These are phyloP conservation scores for Hibiscus tridactylites DNA, from an alignment of 345 rosid genomes.

Conservation along the genomic window DNA sequence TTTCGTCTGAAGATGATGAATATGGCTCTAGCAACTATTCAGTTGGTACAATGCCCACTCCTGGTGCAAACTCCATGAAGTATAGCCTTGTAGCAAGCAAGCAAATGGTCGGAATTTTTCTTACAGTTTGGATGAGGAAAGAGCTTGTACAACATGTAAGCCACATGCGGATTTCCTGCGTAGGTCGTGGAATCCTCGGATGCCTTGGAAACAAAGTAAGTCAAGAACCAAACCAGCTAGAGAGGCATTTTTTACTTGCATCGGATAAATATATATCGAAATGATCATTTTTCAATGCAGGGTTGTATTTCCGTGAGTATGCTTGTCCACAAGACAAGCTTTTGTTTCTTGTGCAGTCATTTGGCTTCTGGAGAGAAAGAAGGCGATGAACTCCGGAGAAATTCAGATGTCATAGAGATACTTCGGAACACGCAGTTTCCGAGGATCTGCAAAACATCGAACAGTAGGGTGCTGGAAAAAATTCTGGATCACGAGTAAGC, in stretches of 20 bases:
- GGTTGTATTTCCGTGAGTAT: constrained; percentile 93
- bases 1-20: constrained; percentile 62
- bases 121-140: constrained; percentile 80
- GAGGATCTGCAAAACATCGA: constrained; percentile 50
- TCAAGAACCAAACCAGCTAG: neutral
- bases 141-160: constrained; percentile 71
- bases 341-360: constrained; percentile 88
- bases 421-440: constrained; percentile 73
- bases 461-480: constrained; percentile 47
- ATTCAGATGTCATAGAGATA: constrained; percentile 68
- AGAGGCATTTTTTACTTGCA: neutral
- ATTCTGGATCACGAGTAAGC: constrained; percentile 82
- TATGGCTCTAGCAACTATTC: constrained; percentile 32
- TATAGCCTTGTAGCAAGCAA: constrained; percentile 74
- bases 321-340: constrained; percentile 70
- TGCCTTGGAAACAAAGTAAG: constrained; percentile 89
- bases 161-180: constrained; percentile 63
- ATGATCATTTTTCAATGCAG: constrained; percentile 33
- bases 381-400: constrained; percentile 84
- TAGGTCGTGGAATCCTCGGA: constrained; percentile 85
- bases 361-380: constrained; percentile 97
- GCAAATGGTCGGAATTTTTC: constrained; percentile 96
- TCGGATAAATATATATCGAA: neutral
- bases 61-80: constrained; percentile 36
- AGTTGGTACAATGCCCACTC: constrained; percentile 23